These are phyloP conservation scores for Mallotus japonicus DNA, from an alignment of 441 rosid species.

Conservation along the genomic window DNA sequence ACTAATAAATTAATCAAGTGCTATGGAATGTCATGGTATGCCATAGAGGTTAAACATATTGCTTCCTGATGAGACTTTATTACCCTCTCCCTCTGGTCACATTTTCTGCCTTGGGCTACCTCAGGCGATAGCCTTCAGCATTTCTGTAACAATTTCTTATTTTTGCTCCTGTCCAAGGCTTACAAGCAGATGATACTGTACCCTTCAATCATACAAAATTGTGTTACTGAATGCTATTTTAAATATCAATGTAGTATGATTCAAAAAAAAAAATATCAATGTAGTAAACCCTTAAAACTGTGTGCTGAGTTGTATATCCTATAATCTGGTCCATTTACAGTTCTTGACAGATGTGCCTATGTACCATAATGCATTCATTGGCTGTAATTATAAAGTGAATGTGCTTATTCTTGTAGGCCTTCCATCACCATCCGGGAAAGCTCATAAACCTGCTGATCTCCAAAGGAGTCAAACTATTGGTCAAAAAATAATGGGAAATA, in stretches of 20 bases:
- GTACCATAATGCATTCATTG: slow-evolving; percentile 5
- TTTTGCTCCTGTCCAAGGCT: neutral
- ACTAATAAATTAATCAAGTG: neutral
- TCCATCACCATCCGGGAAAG: slow-evolving; percentile 84
- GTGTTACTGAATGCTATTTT: neutral
- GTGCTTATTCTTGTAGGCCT: slow-evolving; percentile 49
- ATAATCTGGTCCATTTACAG: neutral
- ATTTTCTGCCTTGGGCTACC: no score
- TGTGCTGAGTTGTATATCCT: neutral
- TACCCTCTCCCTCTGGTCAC: no score
- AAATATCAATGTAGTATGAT: neutral
- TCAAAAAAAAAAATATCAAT: no score
- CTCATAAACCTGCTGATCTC: slow-evolving; percentile 62
- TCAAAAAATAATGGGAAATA: slow-evolving; percentile 77
- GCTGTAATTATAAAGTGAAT: slow-evolving; percentile 7
- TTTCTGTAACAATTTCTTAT: no score
- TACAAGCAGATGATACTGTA: neutral
- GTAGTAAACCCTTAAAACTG: neutral
- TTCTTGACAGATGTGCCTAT: slow-evolving; percentile 2
- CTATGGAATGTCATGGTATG: neutral
- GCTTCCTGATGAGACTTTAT: no score
- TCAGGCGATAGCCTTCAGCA: no score
- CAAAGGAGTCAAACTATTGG: slow-evolving; percentile 87
- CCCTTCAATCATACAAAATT: slow-evolving; percentile 5
- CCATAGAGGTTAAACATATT: neutral